phyloP scores from a whole-genome alignment of 2,329 filamentous ascomycete genomes.

The Atkinsonella hypoxylon region DNA sequence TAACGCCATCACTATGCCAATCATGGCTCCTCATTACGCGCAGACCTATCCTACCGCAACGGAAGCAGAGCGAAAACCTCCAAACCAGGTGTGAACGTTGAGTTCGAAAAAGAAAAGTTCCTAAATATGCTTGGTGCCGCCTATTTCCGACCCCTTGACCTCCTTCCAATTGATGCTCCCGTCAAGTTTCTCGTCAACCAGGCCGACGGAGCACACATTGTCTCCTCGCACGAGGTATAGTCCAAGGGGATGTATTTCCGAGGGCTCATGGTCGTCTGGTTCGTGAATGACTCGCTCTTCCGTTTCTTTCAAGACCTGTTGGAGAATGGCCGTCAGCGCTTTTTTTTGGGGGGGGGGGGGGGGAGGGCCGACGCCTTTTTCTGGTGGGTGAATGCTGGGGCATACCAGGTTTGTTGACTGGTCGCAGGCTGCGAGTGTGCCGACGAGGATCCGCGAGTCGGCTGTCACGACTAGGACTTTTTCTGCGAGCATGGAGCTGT shows the following conservation, averaged over 20 bases:
- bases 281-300: constrained; percentile 84
- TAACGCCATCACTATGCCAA: constrained; percentile 10
- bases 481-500: constrained; percentile 39
- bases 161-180: constrained; percentile 84
- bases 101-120: neutral
- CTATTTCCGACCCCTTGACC: constrained; percentile 75
- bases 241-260: constrained; percentile 69
- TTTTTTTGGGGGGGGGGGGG: too few species aligned
- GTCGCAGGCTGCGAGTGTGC: constrained; percentile 75
- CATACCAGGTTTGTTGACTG: constrained; percentile 77
- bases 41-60: neutral
- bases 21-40: neutral
- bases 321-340: neutral
- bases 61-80: neutral
- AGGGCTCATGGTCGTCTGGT: constrained; percentile 70
- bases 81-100: too few species aligned
- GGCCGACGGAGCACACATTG: constrained; percentile 80
- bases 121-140: constrained; percentile 66
- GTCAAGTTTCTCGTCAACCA: constrained; percentile 84
- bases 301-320: constrained; percentile 64
- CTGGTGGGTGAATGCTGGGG: neutral
- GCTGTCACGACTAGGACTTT: constrained; percentile 86
- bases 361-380: neutral
- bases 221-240: constrained; percentile 89
- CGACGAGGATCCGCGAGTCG: constrained; percentile 78